Evolutionary conservation across 495 filamentous ascomycete genomes (phyloP).

Genomic region (Aspergillus heteromorphus): DNA sequence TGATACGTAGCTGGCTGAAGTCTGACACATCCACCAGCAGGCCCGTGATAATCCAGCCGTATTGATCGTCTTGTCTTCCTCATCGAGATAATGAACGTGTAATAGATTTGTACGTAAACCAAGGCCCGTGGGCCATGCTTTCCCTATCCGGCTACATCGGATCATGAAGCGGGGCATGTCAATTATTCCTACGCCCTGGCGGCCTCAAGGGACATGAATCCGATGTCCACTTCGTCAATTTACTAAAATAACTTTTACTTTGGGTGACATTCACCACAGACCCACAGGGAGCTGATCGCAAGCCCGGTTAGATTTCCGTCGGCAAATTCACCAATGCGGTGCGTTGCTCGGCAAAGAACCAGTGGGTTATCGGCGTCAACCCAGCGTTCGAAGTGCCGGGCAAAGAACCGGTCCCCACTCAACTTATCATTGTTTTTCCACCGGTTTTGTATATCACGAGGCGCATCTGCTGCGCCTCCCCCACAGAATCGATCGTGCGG

Average conservation of each 20-base stretch:
- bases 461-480: slow-evolving; percentile 7
- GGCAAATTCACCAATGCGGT: slow-evolving; percentile 13
- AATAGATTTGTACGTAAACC: background rate
- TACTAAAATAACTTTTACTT: background rate
- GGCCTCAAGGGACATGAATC: no score
- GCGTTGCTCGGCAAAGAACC: slow-evolving; percentile 10
- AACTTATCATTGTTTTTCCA: background rate
- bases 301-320: background rate
- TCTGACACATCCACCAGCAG: no score
- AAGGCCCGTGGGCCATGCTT: no score
- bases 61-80: background rate
- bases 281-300: background rate
- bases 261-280: background rate
- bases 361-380: background rate
- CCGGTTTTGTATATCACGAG: background rate
- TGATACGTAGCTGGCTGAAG: background rate
- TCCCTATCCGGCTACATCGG: no score
- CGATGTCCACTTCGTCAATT: background rate
- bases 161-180: no score
- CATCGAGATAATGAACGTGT: background rate
- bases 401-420: background rate
- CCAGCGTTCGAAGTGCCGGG: background rate
- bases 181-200: no score
- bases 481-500: slow-evolving; percentile 24
- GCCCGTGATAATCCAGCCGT: no score